These are phyloP conservation scores for Nymphaea colorata DNA, from an alignment of 164 flowering plant species.

Conservation along the genomic window DNA sequence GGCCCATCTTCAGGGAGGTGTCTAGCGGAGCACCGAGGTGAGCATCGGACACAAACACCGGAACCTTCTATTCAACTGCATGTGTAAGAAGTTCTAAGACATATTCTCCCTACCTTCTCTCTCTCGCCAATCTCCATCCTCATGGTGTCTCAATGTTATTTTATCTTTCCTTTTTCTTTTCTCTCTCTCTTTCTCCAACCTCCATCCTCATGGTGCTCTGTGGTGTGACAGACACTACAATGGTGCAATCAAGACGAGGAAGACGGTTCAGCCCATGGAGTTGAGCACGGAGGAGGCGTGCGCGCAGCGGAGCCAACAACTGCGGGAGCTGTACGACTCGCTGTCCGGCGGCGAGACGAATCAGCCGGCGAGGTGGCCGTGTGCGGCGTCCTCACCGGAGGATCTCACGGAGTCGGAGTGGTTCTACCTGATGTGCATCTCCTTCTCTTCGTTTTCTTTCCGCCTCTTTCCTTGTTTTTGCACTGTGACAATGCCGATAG, in stretches of 20 bases:
- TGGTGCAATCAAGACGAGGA: slow-evolving; percentile 92
- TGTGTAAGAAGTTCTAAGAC: too few relatives aligned
- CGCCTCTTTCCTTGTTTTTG: neutral
- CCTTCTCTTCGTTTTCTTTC: slow-evolving; percentile 36
- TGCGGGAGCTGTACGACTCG: slow-evolving; percentile 77
- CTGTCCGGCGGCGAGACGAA: slow-evolving; percentile 61
- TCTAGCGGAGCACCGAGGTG: too few relatives aligned
- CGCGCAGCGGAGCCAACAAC: slow-evolving; percentile 80
- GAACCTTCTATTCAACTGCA: too few relatives aligned
- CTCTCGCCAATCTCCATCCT: too few relatives aligned
- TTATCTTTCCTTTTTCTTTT: too few relatives aligned
- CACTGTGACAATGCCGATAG: too few relatives aligned
- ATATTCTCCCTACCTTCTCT: too few relatives aligned
- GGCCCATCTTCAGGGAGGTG: too few relatives aligned
- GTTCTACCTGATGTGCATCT: slow-evolving; percentile 95
- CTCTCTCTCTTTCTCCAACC: too few relatives aligned
- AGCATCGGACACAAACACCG: too few relatives aligned
- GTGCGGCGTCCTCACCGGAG: slow-evolving; percentile 85
- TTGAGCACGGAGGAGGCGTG: slow-evolving; percentile 81
- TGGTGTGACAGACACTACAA: slow-evolving; percentile 97
- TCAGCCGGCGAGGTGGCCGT: slow-evolving; percentile 61
- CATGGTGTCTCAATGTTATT: too few relatives aligned
- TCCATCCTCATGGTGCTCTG: slow-evolving; percentile 54
- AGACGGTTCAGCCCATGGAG: slow-evolving; percentile 88
- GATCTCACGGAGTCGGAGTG: slow-evolving; percentile 95